phyloP scores from a whole-genome alignment of 371 early-diverging fungal genomes.

The Saksenaea oblongispora region DNA sequence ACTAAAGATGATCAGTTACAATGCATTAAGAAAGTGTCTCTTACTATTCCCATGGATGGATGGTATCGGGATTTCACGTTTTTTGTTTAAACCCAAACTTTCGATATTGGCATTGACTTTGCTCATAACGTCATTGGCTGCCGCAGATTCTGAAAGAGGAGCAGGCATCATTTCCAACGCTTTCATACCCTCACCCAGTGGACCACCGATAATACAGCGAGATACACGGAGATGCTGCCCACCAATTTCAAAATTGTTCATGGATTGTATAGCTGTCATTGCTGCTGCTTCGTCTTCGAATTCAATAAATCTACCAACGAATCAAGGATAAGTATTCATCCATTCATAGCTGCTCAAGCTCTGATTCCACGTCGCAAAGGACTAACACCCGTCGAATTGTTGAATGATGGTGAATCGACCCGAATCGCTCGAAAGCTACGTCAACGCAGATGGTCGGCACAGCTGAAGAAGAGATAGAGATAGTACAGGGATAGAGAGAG shows the following conservation, averaged over 20 bases:
- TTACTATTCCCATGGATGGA: neutral
- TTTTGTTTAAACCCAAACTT: conserved; percentile 13
- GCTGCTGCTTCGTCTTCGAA: conserved; percentile 59
- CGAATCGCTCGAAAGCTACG: neutral
- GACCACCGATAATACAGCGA: conserved; percentile 74
- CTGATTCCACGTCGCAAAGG: neutral
- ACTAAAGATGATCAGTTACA: conserved; percentile 13
- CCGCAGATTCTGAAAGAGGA: conserved; percentile 11
- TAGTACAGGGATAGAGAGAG: neutral
- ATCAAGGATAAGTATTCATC: conserved; percentile 1
- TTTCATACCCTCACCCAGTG: conserved; percentile 81
- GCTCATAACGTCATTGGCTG: conserved; percentile 17
- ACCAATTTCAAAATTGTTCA: conserved; percentile 78
- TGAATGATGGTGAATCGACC: neutral
- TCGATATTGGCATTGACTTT: conserved; percentile 18
- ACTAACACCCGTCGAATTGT: neutral
- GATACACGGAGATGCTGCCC: conserved; percentile 67
- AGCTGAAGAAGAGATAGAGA: neutral
- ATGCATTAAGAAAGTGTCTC: neutral
- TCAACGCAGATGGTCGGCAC: neutral
- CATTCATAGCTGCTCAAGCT: conserved; percentile 1
- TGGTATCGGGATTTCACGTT: conserved; percentile 3
- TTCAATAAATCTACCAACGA: conserved; percentile 60
- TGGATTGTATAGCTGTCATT: conserved; percentile 57
- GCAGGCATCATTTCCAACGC: conserved; percentile 54